Conservation (phyloP, 371 early-diverging fungal genomes). For the Lichtheimia ramosa region DNA sequence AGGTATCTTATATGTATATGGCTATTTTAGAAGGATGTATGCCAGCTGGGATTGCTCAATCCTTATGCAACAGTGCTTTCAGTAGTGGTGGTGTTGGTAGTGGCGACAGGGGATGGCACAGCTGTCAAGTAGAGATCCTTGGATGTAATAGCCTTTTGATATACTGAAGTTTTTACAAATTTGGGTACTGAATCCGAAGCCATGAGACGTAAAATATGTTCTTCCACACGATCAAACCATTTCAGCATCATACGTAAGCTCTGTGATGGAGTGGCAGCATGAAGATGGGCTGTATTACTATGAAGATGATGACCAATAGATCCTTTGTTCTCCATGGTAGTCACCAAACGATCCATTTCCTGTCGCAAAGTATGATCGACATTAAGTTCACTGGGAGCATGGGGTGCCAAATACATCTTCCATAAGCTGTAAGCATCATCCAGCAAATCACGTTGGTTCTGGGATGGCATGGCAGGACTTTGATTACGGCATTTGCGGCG, state of each 20-base stretch:
- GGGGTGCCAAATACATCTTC: slow-evolving; percentile 59
- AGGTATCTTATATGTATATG: no score
- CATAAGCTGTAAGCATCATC: slow-evolving; percentile 64
- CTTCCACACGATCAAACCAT: slow-evolving; percentile 65
- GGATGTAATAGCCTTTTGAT: slow-evolving; percentile 27
- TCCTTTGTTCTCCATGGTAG: slow-evolving; percentile 36
- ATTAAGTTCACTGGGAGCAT: slow-evolving; percentile 61
- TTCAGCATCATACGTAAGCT: slow-evolving; percentile 48
- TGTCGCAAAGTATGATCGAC: slow-evolving; percentile 51
- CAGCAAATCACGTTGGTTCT: slow-evolving; percentile 40
- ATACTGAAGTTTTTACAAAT: slow-evolving; percentile 70
- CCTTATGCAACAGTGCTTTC: no score
- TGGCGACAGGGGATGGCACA: no score
- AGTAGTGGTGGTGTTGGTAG: no score
- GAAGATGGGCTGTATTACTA: slow-evolving; percentile 36
- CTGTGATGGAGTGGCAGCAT: slow-evolving; percentile 36
- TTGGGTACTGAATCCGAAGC: slow-evolving; percentile 84
- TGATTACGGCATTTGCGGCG: slow-evolving; percentile 39
- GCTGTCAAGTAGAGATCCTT: no score
- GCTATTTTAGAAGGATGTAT: no score
- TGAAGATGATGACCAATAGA: slow-evolving; percentile 29
- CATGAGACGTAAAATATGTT: slow-evolving; percentile 73
- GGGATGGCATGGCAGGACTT: slow-evolving; percentile 34
- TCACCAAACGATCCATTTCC: slow-evolving; percentile 47
- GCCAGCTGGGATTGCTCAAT: no score